These are phyloP conservation scores for Pseudocercospora fuligena DNA, from an alignment of 2,329 filamentous ascomycete genomes.

Conservation along the genomic window DNA sequence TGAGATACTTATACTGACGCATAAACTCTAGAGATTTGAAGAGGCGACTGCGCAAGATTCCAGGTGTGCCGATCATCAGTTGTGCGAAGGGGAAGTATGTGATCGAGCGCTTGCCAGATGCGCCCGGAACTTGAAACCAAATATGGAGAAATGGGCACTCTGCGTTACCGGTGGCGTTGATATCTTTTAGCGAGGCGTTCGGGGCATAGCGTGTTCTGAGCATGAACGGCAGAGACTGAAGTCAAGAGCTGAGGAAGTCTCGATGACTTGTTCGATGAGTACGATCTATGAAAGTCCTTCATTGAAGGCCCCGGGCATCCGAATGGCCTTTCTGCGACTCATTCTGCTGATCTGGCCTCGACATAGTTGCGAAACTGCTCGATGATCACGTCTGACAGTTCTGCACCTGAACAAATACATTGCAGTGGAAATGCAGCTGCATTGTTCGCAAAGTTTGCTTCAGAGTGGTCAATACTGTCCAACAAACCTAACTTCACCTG, in stretches of 20 bases:
- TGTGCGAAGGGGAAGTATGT: constrained; percentile 90
- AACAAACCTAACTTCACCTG: too few relatives aligned
- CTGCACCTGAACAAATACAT: too few relatives aligned
- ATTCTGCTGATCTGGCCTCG: too few relatives aligned
- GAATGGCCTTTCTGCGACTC: too few relatives aligned
- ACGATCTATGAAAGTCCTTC: background rate
- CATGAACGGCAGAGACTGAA: background rate
- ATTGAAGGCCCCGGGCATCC: background rate
- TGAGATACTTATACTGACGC: background rate
- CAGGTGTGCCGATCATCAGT: constrained; percentile 76
- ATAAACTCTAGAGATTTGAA: constrained; percentile 64
- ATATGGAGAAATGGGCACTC: background rate
- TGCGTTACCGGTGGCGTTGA: background rate
- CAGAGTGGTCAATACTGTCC: too few relatives aligned
- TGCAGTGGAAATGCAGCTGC: too few relatives aligned
- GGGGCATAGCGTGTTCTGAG: constrained; percentile 1
- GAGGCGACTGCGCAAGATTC: constrained; percentile 80
- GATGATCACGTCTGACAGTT: too few relatives aligned
- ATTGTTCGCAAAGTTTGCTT: too few relatives aligned
- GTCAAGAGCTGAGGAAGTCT: constrained; percentile 1
- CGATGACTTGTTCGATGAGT: background rate
- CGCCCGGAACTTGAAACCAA: constrained; percentile 65
- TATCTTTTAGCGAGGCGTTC: constrained; percentile 22
- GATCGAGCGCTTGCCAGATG: constrained; percentile 87
- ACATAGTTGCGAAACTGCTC: too few relatives aligned